These are phyloP conservation scores for Cladosporium phlei DNA, from an alignment of 2,329 filamentous ascomycete species.

Conservation along the genomic window DNA sequence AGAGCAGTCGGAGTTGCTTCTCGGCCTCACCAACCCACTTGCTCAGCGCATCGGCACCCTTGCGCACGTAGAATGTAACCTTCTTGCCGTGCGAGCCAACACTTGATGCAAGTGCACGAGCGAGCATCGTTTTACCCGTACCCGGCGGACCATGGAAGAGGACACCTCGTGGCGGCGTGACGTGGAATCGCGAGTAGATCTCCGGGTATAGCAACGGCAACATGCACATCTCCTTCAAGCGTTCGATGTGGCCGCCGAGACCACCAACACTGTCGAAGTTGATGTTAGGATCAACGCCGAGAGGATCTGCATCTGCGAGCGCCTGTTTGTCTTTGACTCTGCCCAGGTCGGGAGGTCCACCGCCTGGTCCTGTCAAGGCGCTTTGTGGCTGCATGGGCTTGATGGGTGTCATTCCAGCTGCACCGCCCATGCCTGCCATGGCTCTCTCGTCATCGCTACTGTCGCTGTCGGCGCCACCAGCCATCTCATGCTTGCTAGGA, in stretches of 20 bases:
- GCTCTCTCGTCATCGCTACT: conserved; percentile 87
- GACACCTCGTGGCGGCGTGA: conserved; percentile 90
- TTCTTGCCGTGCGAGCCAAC: conserved; percentile 80
- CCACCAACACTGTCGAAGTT: conserved; percentile 94
- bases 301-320: conserved; percentile 86
- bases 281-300: conserved; percentile 87
- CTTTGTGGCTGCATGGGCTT: conserved; percentile 52
- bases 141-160: conserved; percentile 95
- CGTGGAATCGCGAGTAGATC: conserved; percentile 83
- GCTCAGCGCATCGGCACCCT: conserved; percentile 92
- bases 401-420: conserved; percentile 61
- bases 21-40: conserved; percentile 99
- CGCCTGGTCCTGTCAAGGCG: conserved; percentile 51
- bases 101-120: conserved; percentile 84
- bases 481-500: conserved; percentile 67
- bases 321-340: conserved; percentile 91
- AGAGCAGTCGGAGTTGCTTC: conserved; percentile 84
- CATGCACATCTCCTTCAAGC: conserved; percentile 97
- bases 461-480: conserved; percentile 82
- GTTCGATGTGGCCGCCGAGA: conserved; percentile 87
- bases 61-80: conserved; percentile 99
- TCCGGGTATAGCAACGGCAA: conserved; percentile 92
- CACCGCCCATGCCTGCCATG: conserved; percentile 54
- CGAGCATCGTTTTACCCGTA: conserved; percentile 95
- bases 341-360: conserved; percentile 71